Evolutionary conservation across 371 early-diverging fungal species (phyloP), one percentile per base, ranked within the genome.

Genomic region (Blakeslea trispora): DNA sequence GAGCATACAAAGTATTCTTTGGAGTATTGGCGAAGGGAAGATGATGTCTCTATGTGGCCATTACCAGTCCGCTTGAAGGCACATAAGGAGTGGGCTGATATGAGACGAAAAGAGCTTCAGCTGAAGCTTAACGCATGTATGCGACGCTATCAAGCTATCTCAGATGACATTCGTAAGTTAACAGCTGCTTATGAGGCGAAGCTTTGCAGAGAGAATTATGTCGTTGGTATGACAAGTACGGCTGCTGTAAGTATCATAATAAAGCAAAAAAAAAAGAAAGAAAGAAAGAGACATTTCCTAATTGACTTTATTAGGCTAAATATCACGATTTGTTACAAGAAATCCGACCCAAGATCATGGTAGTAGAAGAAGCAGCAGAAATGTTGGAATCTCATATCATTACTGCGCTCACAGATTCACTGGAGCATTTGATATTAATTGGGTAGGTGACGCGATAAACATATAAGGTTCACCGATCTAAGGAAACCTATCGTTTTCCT

Each of bases 351-450:
- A 71, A 69, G 42, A 59, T 86, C n/a, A 74, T 86, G 69, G 72
- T 86, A 3, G 77, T 83, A 15, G 91, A 90, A 69, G 91, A 90
- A 72, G 90, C 89, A 0, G 89, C 86, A 0, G 91, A 90, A 62
- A 84, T 87, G 53, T 48, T 90, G 55, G 91, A 90, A 57, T 75
- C 89, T 0, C 89, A 90, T 62, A 76, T 88, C 14, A 58, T 87
- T 8, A 69, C 85, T 32, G 81, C 86, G 0, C 57, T 90, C 28
- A 78, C 84, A 1, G 69, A 64, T 1, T 72, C 80, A 1, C 53
- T 81, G 3, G 69, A 91, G 42, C 91, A 89, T 57, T 56, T 89
- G 23, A 79, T 89, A 35, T 57, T 86, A 31, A 89, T 90, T 57
- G 89, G 89, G 78, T 81, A 78, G 68, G 18, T 18, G 39, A 19